These are phyloP conservation scores for Hymenoscyphus fraxineus DNA, from an alignment of 2,329 filamentous ascomycete genomes.

Conservation along the genomic window DNA sequence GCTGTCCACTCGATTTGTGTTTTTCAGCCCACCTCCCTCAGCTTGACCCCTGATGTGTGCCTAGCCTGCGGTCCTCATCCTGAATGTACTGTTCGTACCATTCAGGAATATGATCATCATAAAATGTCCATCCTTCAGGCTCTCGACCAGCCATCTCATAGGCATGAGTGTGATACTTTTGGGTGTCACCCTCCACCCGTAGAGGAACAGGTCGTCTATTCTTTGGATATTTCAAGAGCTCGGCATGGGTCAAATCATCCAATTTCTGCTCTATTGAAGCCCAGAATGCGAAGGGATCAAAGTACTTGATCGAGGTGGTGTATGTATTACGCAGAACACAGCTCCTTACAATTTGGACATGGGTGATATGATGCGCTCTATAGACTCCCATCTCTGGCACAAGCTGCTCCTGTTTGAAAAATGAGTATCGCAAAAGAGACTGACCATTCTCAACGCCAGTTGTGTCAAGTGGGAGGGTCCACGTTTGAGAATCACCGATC, in stretches of 20 bases:
- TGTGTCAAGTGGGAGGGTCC: neutral
- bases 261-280: neutral
- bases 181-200: neutral
- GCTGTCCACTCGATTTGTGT: neutral
- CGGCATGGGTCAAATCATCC: neutral
- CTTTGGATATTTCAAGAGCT: neutral
- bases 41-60: neutral
- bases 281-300: neutral
- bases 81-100: neutral
- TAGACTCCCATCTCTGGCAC: neutral
- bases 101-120: neutral
- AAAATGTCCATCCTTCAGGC: neutral
- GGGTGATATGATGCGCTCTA: neutral
- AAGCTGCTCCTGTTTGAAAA: neutral
- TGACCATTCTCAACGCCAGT: neutral
- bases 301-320: neutral
- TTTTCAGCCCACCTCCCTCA: neutral
- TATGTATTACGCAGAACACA: neutral
- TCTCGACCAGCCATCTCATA: neutral
- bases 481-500: neutral
- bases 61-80: neutral
- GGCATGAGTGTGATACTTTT: neutral
- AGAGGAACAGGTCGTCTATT: neutral
- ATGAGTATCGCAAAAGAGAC: neutral
- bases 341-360: neutral